Conservation (phyloP, 169 alveolate genomes). For the Neospora caninum region DNA sequence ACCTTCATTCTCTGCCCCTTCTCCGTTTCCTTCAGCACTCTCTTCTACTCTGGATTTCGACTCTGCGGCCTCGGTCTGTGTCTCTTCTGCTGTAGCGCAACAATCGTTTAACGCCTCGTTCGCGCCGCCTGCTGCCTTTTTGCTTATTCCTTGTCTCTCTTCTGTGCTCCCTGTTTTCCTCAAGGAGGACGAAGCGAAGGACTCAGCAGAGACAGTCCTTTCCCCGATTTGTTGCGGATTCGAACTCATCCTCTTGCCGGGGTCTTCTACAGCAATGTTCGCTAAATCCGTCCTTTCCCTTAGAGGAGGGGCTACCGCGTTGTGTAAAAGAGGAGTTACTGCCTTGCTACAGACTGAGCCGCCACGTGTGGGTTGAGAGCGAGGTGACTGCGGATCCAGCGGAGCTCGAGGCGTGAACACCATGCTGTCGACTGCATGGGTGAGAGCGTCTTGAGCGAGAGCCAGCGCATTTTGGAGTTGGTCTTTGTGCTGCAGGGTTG, state of each 20-base stretch:
- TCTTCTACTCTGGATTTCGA: background rate
- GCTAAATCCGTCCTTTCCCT: background rate
- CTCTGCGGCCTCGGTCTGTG: background rate
- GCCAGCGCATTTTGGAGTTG: background rate
- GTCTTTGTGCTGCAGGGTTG: background rate
- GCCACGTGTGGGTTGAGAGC: too few species aligned
- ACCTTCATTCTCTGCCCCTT: background rate
- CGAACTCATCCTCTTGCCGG: background rate
- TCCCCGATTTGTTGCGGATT: too few species aligned
- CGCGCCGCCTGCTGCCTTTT: background rate
- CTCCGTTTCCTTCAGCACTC: background rate
- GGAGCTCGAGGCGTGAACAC: slow-evolving; percentile 25
- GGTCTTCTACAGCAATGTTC: background rate
- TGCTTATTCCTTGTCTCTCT: background rate
- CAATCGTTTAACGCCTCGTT: too few species aligned
- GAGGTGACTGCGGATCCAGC: background rate
- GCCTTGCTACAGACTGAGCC: too few species aligned
- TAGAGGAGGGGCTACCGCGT: too few species aligned
- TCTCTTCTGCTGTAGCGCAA: too few species aligned
- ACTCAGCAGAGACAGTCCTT: background rate
- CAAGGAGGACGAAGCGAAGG: background rate
- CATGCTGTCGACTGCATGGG: slow-evolving; percentile 39
- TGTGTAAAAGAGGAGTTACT: too few species aligned
- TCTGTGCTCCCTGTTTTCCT: background rate
- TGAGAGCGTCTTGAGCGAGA: slow-evolving; percentile 27